Percentiles rank a stretch among this genome's conserved stretches.
Evolutionary conservation across 768 basidiomycete genomes (phyloP).

Genomic region (Rhizopogon rudus): DNA sequence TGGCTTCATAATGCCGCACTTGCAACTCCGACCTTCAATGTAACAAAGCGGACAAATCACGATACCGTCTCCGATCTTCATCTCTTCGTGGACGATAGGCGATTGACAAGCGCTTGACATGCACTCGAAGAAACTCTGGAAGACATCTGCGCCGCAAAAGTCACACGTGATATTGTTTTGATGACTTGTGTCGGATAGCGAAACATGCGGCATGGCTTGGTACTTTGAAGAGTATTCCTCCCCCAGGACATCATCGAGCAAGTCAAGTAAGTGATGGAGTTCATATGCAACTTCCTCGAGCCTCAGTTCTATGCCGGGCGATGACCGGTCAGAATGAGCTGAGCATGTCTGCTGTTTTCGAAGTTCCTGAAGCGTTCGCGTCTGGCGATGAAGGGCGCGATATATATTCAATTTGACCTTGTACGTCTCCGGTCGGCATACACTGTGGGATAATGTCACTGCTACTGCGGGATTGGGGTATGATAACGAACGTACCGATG

Average conservation of each 20-base stretch:
- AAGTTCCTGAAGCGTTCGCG: slow-evolving; percentile 9
- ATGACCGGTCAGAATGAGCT: background rate
- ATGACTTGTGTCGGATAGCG: slow-evolving; percentile 14
- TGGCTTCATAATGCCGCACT: slow-evolving; percentile 55
- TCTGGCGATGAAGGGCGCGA: slow-evolving; percentile 41
- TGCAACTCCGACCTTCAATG: slow-evolving; percentile 71
- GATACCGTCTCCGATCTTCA: slow-evolving; percentile 37
- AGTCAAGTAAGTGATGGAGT: slow-evolving; percentile 33
- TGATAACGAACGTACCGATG: slow-evolving; percentile 45
- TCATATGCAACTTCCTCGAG: slow-evolving; percentile 8
- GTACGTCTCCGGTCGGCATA: slow-evolving; percentile 78
- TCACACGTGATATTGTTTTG: slow-evolving; percentile 50
- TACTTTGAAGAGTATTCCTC: slow-evolving; percentile 38
- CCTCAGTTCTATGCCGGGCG: background rate
- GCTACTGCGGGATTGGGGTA: too few relatives aligned
- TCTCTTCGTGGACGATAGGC: slow-evolving; percentile 8
- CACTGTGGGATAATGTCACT: slow-evolving; percentile 36
- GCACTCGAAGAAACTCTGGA: slow-evolving; percentile 80
- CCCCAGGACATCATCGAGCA: slow-evolving; percentile 44
- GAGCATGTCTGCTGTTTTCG: background rate
- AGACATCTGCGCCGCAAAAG: slow-evolving; percentile 79
- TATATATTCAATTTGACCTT: slow-evolving; percentile 65
- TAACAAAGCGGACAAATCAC: slow-evolving; percentile 70
- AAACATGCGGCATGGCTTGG: slow-evolving; percentile 23
- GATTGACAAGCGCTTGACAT: slow-evolving; percentile 33